Evolutionary conservation across 2,329 filamentous ascomycete genomes (phyloP).

Genomic region (Leptodontidium sp.): DNA sequence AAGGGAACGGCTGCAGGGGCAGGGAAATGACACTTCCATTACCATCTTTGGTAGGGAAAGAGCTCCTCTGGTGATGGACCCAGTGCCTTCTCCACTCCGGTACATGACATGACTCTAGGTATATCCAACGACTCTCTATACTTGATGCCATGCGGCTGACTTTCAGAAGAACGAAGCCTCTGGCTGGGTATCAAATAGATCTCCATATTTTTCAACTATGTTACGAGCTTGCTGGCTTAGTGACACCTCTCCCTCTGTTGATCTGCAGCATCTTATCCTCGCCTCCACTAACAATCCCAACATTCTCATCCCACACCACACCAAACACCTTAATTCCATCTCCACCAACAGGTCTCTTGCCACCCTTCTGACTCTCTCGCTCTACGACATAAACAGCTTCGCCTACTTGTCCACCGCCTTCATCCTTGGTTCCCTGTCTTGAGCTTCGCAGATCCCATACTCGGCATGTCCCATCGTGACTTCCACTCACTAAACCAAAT

Average conservation of each 20-base stretch:
- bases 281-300: constrained; percentile 90
- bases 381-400: constrained; percentile 79
- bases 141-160: no score
- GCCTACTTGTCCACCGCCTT: constrained; percentile 69
- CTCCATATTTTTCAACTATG: neutral
- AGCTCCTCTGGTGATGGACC: no score
- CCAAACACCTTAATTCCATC: constrained; percentile 91
- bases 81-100: no score
- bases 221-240: constrained; percentile 31
- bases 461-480: constrained; percentile 89
- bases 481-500: constrained; percentile 87
- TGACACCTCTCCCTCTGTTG: constrained; percentile 59
- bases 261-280: constrained; percentile 97
- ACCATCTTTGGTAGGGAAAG: no score
- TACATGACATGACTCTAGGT: no score
- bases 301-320: constrained; percentile 83
- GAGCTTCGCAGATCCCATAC: constrained; percentile 91
- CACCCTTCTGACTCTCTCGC: constrained; percentile 72
- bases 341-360: constrained; percentile 72
- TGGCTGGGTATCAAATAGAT: neutral
- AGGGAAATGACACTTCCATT: no score
- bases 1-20: no score
- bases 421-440: constrained; percentile 64
- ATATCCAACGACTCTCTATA: no score
- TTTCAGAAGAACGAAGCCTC: no score